Evolutionary conservation across 1,284 basidiomycete species (phyloP).

Genomic region (Tilletiaria anomala): DNA sequence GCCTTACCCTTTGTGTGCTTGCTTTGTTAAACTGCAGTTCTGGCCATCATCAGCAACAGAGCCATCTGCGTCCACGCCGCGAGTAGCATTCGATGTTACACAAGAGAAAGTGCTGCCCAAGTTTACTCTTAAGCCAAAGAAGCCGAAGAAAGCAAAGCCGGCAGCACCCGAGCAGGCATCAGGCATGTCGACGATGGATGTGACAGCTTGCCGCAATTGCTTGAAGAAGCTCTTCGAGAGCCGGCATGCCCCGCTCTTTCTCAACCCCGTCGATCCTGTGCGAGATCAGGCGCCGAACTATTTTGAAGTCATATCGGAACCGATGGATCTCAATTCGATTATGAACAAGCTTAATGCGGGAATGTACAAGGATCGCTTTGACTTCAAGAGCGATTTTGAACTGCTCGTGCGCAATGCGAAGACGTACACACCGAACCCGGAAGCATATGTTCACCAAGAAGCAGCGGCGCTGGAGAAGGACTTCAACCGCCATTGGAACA

Average conservation of each 20-base stretch:
- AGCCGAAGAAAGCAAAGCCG: constrained; percentile 37
- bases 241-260: constrained; percentile 60
- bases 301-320: constrained; percentile 73
- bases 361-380: constrained; percentile 62
- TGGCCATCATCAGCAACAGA: too few species aligned
- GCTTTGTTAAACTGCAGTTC: too few species aligned
- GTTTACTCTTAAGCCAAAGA: constrained; percentile 2
- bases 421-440: constrained; percentile 58
- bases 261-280: constrained; percentile 60
- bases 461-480: constrained; percentile 62
- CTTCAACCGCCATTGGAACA: constrained; percentile 64
- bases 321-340: constrained; percentile 90
- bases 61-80: too few species aligned
- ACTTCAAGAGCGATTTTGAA: constrained; percentile 71
- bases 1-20: too few species aligned
- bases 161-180: constrained; percentile 48
- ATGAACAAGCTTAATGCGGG: constrained; percentile 72
- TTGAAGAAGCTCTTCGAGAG: constrained; percentile 61
- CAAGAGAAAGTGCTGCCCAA: background rate
- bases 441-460: constrained; percentile 60
- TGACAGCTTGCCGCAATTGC: constrained; percentile 63
- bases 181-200: constrained; percentile 67
- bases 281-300: constrained; percentile 46
- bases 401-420: constrained; percentile 80
- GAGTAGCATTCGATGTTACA: too few species aligned